Evolutionary conservation across 2,329 filamentous ascomycete genomes (phyloP), one percentile per base, ranked within the genome.

Genomic region (Colletotrichum shisoi): DNA sequence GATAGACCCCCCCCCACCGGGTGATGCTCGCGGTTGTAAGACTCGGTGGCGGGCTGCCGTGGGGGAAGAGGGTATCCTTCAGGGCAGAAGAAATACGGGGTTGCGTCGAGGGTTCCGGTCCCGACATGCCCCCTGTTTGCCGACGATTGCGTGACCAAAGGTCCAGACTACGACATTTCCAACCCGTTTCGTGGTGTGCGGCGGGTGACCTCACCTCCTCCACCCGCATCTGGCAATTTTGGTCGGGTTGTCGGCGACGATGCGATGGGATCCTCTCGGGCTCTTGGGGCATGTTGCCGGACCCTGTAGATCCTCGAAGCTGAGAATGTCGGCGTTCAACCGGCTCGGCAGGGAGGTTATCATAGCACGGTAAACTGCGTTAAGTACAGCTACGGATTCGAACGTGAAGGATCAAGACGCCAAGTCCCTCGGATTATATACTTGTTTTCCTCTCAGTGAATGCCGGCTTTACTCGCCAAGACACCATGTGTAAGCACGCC

Each of bases 111-210:
- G 34, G 27, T 46, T 34, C 24, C 24, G 54, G 37, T 45, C 61
- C 48, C 56, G 54, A 67, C 24, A 56, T 45, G 42, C 61, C 52
- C 31, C 64, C 61, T 67, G 64, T 49, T 49, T 19, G 19, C 11
- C 54, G 17, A 61, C 64, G 48, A 64, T 67, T 64, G 64, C 64
- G 64, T 67, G 64, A 67, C 64, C 52, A 42, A 54, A 27, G 42
- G 13, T 24, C 64, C 64, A 64, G 61, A 59, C 61, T 42, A 62
- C 64, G 64, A 67, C 61, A 67, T 64, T n/a, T 59, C 6, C 27
- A 15, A 54, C 31, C 37, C 17, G 42, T 59, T 59, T 49, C 19
- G 17, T 59, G 19, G 17, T 40, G 27, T 31, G 37, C 24, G 51
- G 17, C 15, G 17, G 31, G 54, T 19, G 40, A 15, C 31, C 17